A percentile compares a stretch with the other conserved stretches of the same genome.
Evolutionary conservation across 2,329 filamentous ascomycete genomes (phyloP).

Genomic region (Colletotrichum incanum): DNA sequence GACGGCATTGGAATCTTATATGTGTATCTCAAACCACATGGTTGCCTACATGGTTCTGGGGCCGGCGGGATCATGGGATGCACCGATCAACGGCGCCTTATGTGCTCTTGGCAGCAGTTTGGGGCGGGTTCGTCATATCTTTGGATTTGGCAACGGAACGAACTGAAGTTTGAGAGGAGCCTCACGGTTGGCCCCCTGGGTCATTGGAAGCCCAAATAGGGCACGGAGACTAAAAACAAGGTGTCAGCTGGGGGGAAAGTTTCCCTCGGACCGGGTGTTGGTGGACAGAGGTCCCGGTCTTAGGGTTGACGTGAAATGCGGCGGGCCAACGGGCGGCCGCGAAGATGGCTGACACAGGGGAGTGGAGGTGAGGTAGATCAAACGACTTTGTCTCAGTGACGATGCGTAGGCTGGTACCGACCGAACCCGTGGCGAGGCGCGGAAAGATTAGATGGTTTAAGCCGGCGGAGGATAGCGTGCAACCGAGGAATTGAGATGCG

Average conservation of each 20-base stretch:
- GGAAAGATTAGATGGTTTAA: constrained; percentile 25
- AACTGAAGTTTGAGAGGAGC: neutral
- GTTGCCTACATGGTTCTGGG: neutral
- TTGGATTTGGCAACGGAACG: constrained; percentile 3
- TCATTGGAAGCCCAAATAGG: neutral
- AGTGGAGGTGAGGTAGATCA: constrained; percentile 29
- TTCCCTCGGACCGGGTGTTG: constrained; percentile 6
- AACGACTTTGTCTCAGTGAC: constrained; percentile 38
- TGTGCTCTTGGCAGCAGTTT: constrained; percentile 23
- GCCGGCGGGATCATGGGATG: constrained; percentile 10
- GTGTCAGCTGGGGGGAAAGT: constrained; percentile 15
- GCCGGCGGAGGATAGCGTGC: neutral
- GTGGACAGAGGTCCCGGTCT: constrained; percentile 2
- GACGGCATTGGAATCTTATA: neutral
- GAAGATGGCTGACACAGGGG: constrained; percentile 13
- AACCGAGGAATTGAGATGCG: neutral
- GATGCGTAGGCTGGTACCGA: constrained; percentile 1
- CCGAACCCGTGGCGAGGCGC: neutral
- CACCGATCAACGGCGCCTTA: constrained; percentile 21
- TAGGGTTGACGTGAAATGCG: constrained; percentile 17
- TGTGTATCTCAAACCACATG: neutral
- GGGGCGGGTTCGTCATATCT: constrained; percentile 25
- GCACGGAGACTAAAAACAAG: constrained; percentile 20
- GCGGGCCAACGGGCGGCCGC: constrained; percentile 8
- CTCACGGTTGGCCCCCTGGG: neutral